Base-by-base conservation (phyloP, 2,329 filamentous ascomycete genomes). In the Xylariaceae sp. region DNA sequence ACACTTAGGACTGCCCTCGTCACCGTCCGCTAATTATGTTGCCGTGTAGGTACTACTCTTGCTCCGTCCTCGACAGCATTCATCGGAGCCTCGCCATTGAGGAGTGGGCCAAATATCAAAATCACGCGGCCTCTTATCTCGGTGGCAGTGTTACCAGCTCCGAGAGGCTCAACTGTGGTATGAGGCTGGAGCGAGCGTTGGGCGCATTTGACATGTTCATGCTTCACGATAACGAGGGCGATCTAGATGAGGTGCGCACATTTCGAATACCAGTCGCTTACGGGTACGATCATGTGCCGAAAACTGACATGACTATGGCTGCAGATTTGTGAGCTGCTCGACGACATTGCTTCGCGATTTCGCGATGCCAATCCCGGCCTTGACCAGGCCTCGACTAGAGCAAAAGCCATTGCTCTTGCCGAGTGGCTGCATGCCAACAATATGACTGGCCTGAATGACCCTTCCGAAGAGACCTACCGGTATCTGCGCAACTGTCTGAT, bases 131-230 rank as follows among this genome's bases (percentile, higher is more conserved):
- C 7, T 65, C 60, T 39, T 59, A 55, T 35, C 50, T 48, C 45
- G 49, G 54, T 41, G 56, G 57, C 15, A 44, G 54, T 32, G 48
- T 54, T 10, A 54, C 60, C 11, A 58, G 57, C 27, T 56, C 55
- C 70, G 60, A 65, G 11, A 62, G 51, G 22, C 72, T 76, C 6
- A 74, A 78, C 46, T 68, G 73, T 47, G 72, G 83, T 18, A 66
- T 80, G 61, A 60, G 59, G 7, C 74, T 96, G 17, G 91, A 96
- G 65, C 78, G 80, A 49, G 86, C 86, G 1, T 72, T 97, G 14
- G 87, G 85, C 17, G 87, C 86, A 12, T 95, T 95, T 66, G 94
- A 97, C 67, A 79, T 97, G 69, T 97, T 97, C 68, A 82, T 95
- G 41, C 73, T 92, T 27, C 82, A 86, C 56, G 85, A 86, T 47